Evolutionary conservation across 2,329 filamentous ascomycete species (phyloP), one percentile per base, ranked within the genome.

Genomic region (Coniella vitis): DNA sequence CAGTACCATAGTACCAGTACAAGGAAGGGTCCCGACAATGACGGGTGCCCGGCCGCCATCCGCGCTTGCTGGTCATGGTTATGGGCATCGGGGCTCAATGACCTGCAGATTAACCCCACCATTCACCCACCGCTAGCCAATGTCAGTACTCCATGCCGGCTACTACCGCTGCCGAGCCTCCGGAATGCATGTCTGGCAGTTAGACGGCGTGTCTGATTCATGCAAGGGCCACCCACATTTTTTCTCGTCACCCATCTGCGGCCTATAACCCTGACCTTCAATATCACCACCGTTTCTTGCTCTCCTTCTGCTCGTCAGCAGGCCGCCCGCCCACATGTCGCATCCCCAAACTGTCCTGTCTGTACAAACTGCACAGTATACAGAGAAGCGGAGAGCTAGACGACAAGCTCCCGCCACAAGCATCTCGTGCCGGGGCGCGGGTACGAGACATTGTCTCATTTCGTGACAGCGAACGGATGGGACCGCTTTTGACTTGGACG

Each of bases 81-180:
- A 45, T 38, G 43, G 43, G 22, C 22, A 31, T 38, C 43, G 43
- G 43, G 43, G 36, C 25, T 22, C 37, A 39, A 47, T 47, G 36
- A 39, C 36, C 36, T 47, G 36, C 45, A 47, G 44, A 51, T 47
- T 44, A 43, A 50, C 47, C 38, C 47, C 21, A 36, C 22, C 7
- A 19, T 14, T 13, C 17, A 17, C 37, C 21, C 36, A 38, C 20
- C 38, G 41, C 42, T 51, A 34, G 34, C 44, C 51, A 53, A 47
- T 45, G 38, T 45, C 40, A 38, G 40, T 45, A 39, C 44, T 45
- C 42, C 51, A 53, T 51, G 45, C 45, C 48, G 51, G 51, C 48
- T 53, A 39, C 40, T 53, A 48, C 45, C 45, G 38, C 20, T 53
- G 51, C 48, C 48, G 48, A 51, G 37, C 22, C 41, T 43, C 42